Percentiles rank a stretch among this genome's conserved stretches.
Conservation (phyloP, 441 rosid genomes). For the Eruca vesicaria region DNA sequence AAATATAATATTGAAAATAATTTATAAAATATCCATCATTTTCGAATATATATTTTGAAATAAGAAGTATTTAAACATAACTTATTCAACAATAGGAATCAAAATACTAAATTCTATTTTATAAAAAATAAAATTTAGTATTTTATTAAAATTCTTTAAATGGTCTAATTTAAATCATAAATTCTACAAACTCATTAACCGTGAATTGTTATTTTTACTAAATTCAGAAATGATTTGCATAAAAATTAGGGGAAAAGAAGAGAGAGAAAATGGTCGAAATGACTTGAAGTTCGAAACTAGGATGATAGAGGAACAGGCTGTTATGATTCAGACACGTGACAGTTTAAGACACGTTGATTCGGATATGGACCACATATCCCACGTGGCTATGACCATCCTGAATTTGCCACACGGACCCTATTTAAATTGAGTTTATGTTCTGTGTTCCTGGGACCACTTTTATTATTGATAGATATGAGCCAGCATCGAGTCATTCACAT, state of each 20-base stretch:
- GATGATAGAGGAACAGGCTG: conserved; percentile 7
- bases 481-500: conserved; percentile 6
- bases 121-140: not conserved
- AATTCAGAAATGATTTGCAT: not conserved
- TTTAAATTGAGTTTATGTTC: conserved; percentile 18
- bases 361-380: conserved; percentile 56
- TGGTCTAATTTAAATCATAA: not conserved
- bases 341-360: not conserved
- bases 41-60: not conserved
- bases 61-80: not conserved
- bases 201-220: not conserved
- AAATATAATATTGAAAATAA: not conserved
- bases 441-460: conserved; percentile 51
- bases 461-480: conserved; percentile 27
- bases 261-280: not conserved
- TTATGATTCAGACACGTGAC: conserved; percentile 28
- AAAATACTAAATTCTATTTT: not conserved
- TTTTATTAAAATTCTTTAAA: not conserved
- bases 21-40: not conserved
- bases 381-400: conserved; percentile 54
- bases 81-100: not conserved
- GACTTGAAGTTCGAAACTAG: conserved; percentile 11
- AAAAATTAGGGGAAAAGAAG: not conserved
- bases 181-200: not conserved
- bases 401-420: conserved; percentile 47